These are phyloP conservation scores for Persicaria maculosa DNA, from an alignment of 148 eudicot species.

Conservation along the genomic window DNA sequence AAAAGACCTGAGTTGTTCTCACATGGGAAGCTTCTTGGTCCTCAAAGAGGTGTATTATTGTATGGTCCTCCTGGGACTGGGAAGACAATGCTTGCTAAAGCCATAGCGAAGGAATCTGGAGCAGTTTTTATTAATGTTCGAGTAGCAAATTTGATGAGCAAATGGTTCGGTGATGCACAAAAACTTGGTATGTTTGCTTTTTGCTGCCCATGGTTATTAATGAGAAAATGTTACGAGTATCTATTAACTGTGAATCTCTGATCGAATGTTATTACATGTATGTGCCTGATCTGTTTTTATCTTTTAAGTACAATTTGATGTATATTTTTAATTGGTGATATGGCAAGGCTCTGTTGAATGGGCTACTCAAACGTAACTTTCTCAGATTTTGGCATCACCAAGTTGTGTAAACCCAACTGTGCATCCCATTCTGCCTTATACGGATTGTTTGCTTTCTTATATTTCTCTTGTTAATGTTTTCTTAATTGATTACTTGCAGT, in stretches of 20 bases:
- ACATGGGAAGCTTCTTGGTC: conserved; percentile 76
- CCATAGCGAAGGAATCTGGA: conserved; percentile 97
- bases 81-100: conserved; percentile 99
- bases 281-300: not conserved
- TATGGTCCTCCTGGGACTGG: conserved; percentile 99
- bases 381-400: not conserved
- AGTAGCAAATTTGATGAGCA: conserved; percentile 89
- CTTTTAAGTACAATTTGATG: not conserved
- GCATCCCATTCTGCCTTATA: conserved; percentile 5
- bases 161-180: conserved; percentile 98
- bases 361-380: not conserved
- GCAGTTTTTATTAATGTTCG: conserved; percentile 94
- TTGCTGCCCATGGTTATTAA: not conserved
- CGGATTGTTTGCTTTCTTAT: not conserved
- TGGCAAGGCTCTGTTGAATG: not conserved
- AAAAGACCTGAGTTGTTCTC: conserved; percentile 80
- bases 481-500: conserved; percentile 43
- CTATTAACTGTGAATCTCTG: not conserved
- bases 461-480: not conserved
- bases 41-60: conserved; percentile 84
- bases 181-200: conserved; percentile 63
- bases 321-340: not conserved
- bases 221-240: not conserved
- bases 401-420: not conserved
- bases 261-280: not conserved